These are phyloP conservation scores for Erythrobasidium hasegawianum DNA, from an alignment of 1,284 basidiomycete species.

Conservation along the genomic window DNA sequence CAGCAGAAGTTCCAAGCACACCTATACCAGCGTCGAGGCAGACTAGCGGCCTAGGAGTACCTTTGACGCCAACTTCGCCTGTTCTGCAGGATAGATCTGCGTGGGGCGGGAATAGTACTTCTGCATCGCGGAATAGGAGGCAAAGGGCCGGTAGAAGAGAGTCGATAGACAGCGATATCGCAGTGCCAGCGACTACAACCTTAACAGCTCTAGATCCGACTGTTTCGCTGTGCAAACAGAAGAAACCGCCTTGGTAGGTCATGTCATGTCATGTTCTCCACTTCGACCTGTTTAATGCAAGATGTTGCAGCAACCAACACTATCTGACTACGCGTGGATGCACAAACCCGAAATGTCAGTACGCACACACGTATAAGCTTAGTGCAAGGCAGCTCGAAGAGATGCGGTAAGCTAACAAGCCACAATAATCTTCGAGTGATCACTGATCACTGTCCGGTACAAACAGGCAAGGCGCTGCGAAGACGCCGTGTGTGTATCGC, in stretches of 20 bases:
- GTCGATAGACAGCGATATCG: too few relatives aligned
- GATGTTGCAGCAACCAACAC: constrained; percentile 26
- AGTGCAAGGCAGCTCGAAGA: constrained; percentile 22
- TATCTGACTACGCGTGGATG: constrained; percentile 23
- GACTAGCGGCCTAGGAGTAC: too few relatives aligned
- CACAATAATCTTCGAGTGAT: not conserved
- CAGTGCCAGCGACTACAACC: not conserved
- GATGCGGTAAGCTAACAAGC: constrained; percentile 22
- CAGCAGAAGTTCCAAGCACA: not conserved
- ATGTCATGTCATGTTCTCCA: too few relatives aligned
- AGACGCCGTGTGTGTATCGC: constrained; percentile 24
- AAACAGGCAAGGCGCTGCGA: constrained; percentile 13
- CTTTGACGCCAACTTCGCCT: too few relatives aligned
- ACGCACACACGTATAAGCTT: constrained; percentile 26
- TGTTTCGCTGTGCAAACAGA: constrained; percentile 28
- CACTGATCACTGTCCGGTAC: not conserved
- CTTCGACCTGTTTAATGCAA: too few relatives aligned
- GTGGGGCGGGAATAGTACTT: too few relatives aligned
- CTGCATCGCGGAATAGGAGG: too few relatives aligned
- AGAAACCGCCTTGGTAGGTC: constrained; percentile 32
- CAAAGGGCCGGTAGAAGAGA: too few relatives aligned
- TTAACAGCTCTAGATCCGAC: constrained; percentile 8
- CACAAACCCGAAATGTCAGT: constrained; percentile 31
- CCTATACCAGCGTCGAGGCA: not conserved
- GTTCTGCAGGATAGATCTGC: too few relatives aligned